Evolutionary conservation across 2,329 filamentous ascomycete species (phyloP).

Genomic region (Ceratocystis papillata): DNA sequence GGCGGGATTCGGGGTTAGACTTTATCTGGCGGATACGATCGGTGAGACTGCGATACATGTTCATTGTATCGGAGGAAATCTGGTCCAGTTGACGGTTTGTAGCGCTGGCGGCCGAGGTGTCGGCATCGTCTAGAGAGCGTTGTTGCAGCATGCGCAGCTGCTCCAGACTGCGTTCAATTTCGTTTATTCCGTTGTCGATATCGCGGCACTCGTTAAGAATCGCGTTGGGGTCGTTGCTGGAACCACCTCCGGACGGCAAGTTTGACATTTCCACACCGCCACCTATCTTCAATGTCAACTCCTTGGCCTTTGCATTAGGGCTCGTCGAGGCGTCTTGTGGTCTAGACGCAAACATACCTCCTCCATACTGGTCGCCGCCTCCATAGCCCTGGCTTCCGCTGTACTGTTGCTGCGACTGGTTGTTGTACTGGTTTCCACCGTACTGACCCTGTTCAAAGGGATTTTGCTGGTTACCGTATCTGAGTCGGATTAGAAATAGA

Average conservation of each 20-base stretch:
- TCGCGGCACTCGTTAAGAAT: slow-evolving; percentile 77
- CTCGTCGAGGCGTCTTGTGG: slow-evolving; percentile 16
- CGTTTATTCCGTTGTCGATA: slow-evolving; percentile 65
- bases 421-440: slow-evolving; percentile 29
- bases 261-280: slow-evolving; percentile 26
- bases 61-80: slow-evolving; percentile 70
- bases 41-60: slow-evolving; percentile 66
- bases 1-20: slow-evolving; percentile 62
- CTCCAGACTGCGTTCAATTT: slow-evolving; percentile 60
- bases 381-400: slow-evolving; percentile 33
- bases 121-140: slow-evolving; percentile 61
- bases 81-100: slow-evolving; percentile 60
- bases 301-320: slow-evolving; percentile 21
- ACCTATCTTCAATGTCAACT: slow-evolving; percentile 24
- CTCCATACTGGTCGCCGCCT: slow-evolving; percentile 28
- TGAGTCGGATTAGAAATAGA: slow-evolving; percentile 28
- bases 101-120: slow-evolving; percentile 55
- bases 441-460: slow-evolving; percentile 48
- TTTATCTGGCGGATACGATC: slow-evolving; percentile 74
- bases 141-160: slow-evolving; percentile 62
- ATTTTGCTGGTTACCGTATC: slow-evolving; percentile 45
- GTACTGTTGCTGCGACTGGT: slow-evolving; percentile 25
- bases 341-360: slow-evolving; percentile 23
- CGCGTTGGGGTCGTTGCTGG: slow-evolving; percentile 51
- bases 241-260: slow-evolving; percentile 21